Base-by-base conservation (phyloP, 2,329 filamentous ascomycete species). In the Diaporthe sp. region DNA sequence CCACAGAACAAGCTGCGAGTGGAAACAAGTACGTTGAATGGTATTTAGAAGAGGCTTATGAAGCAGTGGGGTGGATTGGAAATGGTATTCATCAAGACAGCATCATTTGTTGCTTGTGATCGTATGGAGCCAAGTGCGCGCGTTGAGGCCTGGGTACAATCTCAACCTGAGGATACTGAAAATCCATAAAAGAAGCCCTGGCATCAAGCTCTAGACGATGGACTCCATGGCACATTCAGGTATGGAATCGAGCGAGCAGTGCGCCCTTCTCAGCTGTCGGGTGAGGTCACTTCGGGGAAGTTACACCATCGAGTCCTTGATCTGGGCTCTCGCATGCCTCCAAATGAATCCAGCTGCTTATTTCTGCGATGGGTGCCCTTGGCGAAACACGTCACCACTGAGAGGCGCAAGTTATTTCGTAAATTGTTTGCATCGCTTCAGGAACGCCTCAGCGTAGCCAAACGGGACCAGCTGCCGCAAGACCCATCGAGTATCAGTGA, bases 341-440 rank as follows among this genome's bases (percentile, higher is more conserved):
- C 35, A 6, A 19, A 35, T 58, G 30, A 58, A 35, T 15, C 4
- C 54, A 35, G 22, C 4, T 35, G 12, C 30, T 35, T 10, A 58
- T 35, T 8, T n/a, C 19, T 58, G 6, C 19, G 8, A 13, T n/a
- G 17, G 19, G 10, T 2, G 17, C 13, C 0, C 6, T 35, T 6
- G 10, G n/a, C 4, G 19, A 9, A 6, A n/a, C 33, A 35, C 30
- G 35, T n/a, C 5, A n/a, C n/a, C 17, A 2, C 15, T 13, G 19
- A n/a, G 4, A 2, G 3, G 13, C 1, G 7, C 17, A 19, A 15
- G 12, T 9, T 4, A 3, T 13, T 5, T 4, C 13, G 22, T 19
- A 13, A 25, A 12, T 13, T 25, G 13, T 25, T 40, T 2, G 7
- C 13, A 9, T 40, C 42, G 50, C 50, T 25, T 17, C 35, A 10